Base-by-base conservation (phyloP, 257 asterid species). In the Eustoma russellianum region DNA sequence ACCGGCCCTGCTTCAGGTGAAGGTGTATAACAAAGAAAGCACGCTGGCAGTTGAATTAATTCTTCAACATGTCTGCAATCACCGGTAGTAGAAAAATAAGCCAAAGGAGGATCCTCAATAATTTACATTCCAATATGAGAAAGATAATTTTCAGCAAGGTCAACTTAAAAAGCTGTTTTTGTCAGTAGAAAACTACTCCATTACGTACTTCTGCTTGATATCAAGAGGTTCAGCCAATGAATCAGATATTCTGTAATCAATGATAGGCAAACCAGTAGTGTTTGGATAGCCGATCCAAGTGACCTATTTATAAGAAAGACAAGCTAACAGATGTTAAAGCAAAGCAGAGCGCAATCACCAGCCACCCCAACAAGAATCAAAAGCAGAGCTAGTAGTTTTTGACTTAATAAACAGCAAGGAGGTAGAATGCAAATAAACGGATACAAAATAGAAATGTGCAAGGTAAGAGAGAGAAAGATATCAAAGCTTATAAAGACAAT, bases 241-340 rank as follows among this genome's bases (percentile, higher is more conserved):
- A 77, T 92, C 99, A 47, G 94, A 70, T 60, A 92, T 88, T 81
- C 99, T 81, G 77, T 88, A 92, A 74, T 92, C 99, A 68, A 92
- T 76, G 61, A 89, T 77, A 58, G 94, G 99, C 78, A 92, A 77
- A 59, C 99, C 99, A 57, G 99, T 88, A 54, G 99, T 88, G 66
- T 92, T 92, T 48, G 99, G 99, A 79, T 92, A 92, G 68, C 99
- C 99, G 72, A 92, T 92, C 99, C 99, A 92, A 57, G 99, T 92
- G 58, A 85, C 99, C 99, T 92, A 69, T 33, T 17, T 46, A 70
- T 48, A 61, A 73, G 60, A 50, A 56, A 40, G 48, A 35, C 16
- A 43, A 12, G 10, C 33, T 15, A 24, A 1, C 30, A 24, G 30
- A 24, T 2, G 30, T 24, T 4, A 24, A 24, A 24, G 30, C 2